Evolutionary conservation across 257 asterid species (phyloP), one percentile per base, ranked within the genome.

Genomic region (Gentiana straminea): DNA sequence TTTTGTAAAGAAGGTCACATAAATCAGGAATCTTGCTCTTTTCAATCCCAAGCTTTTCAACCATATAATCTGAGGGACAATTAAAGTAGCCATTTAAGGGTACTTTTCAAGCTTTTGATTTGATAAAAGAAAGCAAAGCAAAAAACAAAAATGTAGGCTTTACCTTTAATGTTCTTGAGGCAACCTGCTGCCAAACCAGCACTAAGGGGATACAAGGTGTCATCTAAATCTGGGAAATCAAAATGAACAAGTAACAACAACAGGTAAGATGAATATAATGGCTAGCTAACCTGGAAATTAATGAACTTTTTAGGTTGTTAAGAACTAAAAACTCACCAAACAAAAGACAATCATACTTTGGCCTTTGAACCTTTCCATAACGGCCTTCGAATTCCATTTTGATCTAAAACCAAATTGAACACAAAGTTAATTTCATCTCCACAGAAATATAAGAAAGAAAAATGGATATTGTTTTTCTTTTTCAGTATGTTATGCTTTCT

Each of bases 301-400:
- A 13, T 39, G 12, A 39, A 51, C 9, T 10, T 9, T 12, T 36
- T 56, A 24, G 46, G 8, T 39, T 36, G 32, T 39, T 10, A 38
- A 53, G 52, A 39, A 13, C 7, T 33, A 43, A 54, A 48, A 59
- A 53, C 78, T 69, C 69, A 91, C 98, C 96, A 54, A 92, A 92
- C n/a, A 92, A 77, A 71, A 92, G 99, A 70, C 99, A 92, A 52
- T 92, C 97, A 34, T 83, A 92, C 64, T 88, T 92, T 45, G 79
- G 79, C 67, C 73, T 76, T 65, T 84, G 89, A 60, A 77, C 82
- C 62, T 86, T 93, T 50, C 80, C 73, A 68, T 77, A 81, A 6
- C 75, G 68, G 52, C 74, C 74, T 68, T 85, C 94, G 56, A 65
- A 86, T 51, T 77, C 97, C 97, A 90, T 90, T 70, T 68, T 61